Base-by-base conservation (phyloP, 176 grass and related monocot genomes). In the Secale cereale region DNA sequence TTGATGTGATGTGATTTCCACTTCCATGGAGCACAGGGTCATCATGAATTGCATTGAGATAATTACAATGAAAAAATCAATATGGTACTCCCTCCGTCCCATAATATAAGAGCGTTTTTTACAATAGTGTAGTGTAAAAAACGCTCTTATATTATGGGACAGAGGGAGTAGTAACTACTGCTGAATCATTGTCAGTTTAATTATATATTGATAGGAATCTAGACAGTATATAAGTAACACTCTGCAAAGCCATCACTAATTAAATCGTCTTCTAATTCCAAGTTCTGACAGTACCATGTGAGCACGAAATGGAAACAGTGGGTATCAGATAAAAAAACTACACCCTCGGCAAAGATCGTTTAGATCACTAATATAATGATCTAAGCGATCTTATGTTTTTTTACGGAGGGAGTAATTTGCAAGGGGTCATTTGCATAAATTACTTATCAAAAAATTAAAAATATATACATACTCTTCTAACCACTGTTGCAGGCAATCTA, bases 401-500 rank as follows among this genome's bases (percentile, higher is more conserved):
- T n/a, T n/a, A n/a, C n/a, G n/a, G n/a, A n/a, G n/a, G n/a, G n/a
- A n/a, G n/a, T n/a, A 7, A 33, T 76, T 17, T 50, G 13, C 19
- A 23, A 46, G 27, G 56, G 33, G 19, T 19, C 48, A 52, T 6
- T 52, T 52, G 41, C 56, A 77, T 41, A 30, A 43, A 76, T 19
- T 64, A 69, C 52, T 17, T 41, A 74, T 27, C 46, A 22, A 82
- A 73, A 48, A 36, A 6, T 23, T 64, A 28, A 28, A 56, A 60
- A n/a, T 2, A 22, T 61, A 85, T 68, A 83, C 84, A 43, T 88
- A 99, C 97, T 85, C 95, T 99, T 91, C 86, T 99, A 54, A 92
- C 59, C 84, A 92, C 57, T 0, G 65, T 46, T 74, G 82, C 76
- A 12, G 87, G 36, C 66, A 88, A 56, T 87, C 80, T 99, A 56